Percentiles rank a stretch among this genome's conserved stretches.
phyloP scores from a whole-genome alignment of 2,329 filamentous ascomycete genomes.

The Colletotrichum sp. region DNA sequence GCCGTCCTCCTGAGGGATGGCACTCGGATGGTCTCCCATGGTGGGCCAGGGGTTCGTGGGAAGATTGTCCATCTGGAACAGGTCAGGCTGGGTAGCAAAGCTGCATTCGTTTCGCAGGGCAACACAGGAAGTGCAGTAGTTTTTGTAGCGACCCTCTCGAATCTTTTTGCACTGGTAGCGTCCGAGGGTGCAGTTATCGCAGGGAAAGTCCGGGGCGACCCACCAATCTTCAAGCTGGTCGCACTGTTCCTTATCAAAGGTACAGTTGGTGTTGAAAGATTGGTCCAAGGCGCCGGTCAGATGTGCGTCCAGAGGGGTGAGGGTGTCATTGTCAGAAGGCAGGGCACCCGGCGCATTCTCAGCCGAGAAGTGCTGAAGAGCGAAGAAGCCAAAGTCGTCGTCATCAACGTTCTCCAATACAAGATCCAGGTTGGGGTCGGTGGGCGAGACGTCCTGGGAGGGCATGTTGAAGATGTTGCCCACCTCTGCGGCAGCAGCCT shows the following conservation, averaged over 20 bases:
- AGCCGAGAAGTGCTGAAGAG: slow-evolving; percentile 60
- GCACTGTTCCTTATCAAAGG: not conserved
- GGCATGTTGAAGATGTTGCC: slow-evolving; percentile 35
- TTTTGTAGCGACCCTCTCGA: slow-evolving; percentile 61
- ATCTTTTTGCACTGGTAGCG: slow-evolving; percentile 66
- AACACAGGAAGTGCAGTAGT: slow-evolving; percentile 67
- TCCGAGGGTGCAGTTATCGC: slow-evolving; percentile 53
- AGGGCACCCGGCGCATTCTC: slow-evolving; percentile 36
- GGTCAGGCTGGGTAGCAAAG: slow-evolving; percentile 40
- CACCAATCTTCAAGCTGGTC: slow-evolving; percentile 35
- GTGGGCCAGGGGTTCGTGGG: slow-evolving; percentile 26
- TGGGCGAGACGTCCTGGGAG: slow-evolving; percentile 37
- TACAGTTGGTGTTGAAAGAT: not conserved
- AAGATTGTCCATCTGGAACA: slow-evolving; percentile 25
- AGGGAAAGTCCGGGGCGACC: slow-evolving; percentile 52
- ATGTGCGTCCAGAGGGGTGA: not conserved
- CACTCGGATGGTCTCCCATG: slow-evolving; percentile 28
- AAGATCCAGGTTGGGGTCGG: slow-evolving; percentile 52
- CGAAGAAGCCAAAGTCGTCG: slow-evolving; percentile 64
- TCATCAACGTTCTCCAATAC: slow-evolving; percentile 60
- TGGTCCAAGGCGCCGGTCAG: not conserved
- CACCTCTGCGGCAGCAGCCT: slow-evolving; percentile 48
- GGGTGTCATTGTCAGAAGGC: not conserved
- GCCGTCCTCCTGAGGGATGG: slow-evolving; percentile 36
- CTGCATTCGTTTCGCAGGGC: slow-evolving; percentile 64